Conservation (phyloP, 148 eudicot genomes). For the Rhododendron henanense region DNA sequence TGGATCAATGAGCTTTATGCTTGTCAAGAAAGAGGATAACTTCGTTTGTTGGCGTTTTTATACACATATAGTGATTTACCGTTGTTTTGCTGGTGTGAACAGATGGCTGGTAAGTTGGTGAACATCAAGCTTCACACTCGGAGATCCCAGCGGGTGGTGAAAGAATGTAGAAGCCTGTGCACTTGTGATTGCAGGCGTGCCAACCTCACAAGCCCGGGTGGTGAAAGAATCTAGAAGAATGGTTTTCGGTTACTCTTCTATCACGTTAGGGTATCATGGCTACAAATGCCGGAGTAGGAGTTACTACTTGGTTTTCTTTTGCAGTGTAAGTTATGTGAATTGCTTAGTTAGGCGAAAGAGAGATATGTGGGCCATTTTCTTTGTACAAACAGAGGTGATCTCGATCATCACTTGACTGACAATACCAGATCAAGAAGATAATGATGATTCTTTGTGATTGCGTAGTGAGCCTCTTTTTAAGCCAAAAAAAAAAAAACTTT, state of each 20-base stretch:
- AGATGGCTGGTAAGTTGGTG: slow-evolving; percentile 91
- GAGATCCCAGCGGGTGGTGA: slow-evolving; percentile 79
- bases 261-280: not conserved
- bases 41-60: not conserved
- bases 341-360: not conserved
- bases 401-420: too few relatives aligned
- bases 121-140: slow-evolving; percentile 89
- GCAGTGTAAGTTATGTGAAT: not conserved
- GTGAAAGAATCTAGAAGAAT: not conserved
- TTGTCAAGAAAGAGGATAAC: not conserved
- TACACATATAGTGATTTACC: not conserved
- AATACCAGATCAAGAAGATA: too few relatives aligned
- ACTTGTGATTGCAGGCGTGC: slow-evolving; percentile 70
- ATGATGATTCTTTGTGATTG: too few relatives aligned
- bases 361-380: not conserved
- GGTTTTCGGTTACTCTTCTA: not conserved
- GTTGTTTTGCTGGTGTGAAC: slow-evolving; percentile 19
- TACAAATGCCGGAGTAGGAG: not conserved
- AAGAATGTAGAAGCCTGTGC: slow-evolving; percentile 76
- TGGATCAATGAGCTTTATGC: not conserved
- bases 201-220: slow-evolving; percentile 31
- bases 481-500: too few relatives aligned
- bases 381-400: not conserved
- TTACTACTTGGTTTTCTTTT: not conserved
- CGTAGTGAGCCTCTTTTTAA: too few relatives aligned